Evolutionary conservation across 345 rosid genomes (phyloP).

Genomic region (Firmiana major): DNA sequence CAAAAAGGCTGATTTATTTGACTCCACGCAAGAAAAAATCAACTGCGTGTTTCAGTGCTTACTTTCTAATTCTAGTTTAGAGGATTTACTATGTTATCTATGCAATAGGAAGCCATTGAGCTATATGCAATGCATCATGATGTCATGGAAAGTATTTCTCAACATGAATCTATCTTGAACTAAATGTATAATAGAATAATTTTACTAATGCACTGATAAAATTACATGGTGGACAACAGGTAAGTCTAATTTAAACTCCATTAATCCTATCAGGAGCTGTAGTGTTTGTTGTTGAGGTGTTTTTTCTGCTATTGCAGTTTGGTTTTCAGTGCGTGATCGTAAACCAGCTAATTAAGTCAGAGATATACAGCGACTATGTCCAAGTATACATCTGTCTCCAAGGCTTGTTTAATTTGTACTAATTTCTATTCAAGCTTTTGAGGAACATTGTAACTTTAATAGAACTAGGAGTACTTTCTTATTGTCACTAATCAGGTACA

Average conservation of each 20-base stretch:
- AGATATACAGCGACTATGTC: constrained; percentile 66
- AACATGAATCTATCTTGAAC: neutral
- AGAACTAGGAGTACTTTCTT: neutral
- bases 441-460: neutral
- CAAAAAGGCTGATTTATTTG: neutral
- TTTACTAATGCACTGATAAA: neutral
- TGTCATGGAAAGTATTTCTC: neutral
- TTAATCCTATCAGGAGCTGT: neutral
- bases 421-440: neutral
- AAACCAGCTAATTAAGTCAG: constrained; percentile 53
- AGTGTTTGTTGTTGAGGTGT: neutral
- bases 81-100: neutral
- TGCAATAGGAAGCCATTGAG: neutral
- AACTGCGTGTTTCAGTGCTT: neutral
- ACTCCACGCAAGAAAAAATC: neutral
- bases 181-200: neutral
- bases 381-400: constrained; percentile 48
- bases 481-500: neutral
- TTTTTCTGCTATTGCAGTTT: constrained; percentile 44
- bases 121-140: neutral
- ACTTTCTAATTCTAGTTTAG: neutral
- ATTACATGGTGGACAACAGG: neutral
- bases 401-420: neutral
- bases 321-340: constrained; percentile 62
- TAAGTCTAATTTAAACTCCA: neutral